Evolutionary conservation across 2,329 filamentous ascomycete species (phyloP).

Genomic region (Diaporthe humulicola): DNA sequence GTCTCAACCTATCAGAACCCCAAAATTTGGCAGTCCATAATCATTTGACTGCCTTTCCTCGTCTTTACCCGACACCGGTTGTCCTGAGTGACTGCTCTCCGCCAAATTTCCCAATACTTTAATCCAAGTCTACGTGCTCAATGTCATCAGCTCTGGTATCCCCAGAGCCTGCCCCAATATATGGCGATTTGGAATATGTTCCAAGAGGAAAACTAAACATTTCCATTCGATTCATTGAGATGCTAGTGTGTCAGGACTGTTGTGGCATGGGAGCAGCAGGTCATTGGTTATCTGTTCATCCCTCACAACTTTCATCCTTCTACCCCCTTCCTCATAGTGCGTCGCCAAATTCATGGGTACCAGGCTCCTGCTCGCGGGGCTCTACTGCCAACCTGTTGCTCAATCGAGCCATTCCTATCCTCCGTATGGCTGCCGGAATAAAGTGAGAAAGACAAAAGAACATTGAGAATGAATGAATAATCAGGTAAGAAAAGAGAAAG

Average conservation of each 20-base stretch:
- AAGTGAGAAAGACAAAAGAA: not conserved
- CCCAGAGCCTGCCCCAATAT: not conserved
- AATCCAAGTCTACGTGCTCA: not conserved
- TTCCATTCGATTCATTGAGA: not conserved
- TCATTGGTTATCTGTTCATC: not conserved
- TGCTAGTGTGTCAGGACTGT: not conserved
- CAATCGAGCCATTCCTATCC: not conserved
- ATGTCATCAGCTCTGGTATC: not conserved
- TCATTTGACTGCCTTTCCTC: too few species aligned
- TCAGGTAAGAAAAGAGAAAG: not conserved
- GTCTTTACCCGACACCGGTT: too few species aligned
- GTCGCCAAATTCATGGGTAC: not conserved
- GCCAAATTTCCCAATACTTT: too few species aligned
- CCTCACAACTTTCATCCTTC: too few species aligned
- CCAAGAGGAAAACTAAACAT: not conserved
- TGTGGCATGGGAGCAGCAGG: not conserved
- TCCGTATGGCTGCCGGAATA: not conserved
- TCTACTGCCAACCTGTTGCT: not conserved
- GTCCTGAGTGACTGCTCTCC: too few species aligned
- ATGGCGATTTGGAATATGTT: not conserved
- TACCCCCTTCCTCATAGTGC: not conserved
- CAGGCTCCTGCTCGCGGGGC: not conserved
- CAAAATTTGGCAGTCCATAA: too few species aligned
- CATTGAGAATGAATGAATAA: not conserved
- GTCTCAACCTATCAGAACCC: too few species aligned